Evolutionary conservation across 306 rosid genomes (phyloP).

Genomic region (Ammopiptanthus mongolicus): DNA sequence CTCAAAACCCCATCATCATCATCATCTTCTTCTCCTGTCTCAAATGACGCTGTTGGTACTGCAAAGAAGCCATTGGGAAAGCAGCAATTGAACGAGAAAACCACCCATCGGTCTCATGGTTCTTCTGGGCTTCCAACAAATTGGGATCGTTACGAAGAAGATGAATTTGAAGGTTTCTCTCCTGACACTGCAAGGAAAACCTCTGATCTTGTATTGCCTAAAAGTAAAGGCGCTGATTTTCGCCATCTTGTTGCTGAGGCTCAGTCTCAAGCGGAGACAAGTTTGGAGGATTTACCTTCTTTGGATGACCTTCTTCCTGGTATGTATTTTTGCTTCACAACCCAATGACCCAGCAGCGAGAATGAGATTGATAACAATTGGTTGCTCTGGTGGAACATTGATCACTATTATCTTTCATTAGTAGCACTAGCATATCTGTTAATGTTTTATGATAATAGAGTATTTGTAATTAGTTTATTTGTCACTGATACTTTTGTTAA

Average conservation of each 20-base stretch:
- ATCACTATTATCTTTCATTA: background rate
- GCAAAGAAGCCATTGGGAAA: slow-evolving; percentile 32
- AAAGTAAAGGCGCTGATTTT: slow-evolving; percentile 80
- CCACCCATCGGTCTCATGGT: slow-evolving; percentile 17
- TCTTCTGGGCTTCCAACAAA: slow-evolving; percentile 52
- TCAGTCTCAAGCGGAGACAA: slow-evolving; percentile 36
- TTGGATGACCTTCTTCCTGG: slow-evolving; percentile 55
- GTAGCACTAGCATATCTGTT: background rate
- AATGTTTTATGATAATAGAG: background rate
- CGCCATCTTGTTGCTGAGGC: slow-evolving; percentile 68
- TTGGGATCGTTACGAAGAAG: slow-evolving; percentile 77
- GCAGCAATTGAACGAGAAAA: slow-evolving; percentile 39
- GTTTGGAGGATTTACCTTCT: slow-evolving; percentile 35
- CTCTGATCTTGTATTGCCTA: slow-evolving; percentile 47
- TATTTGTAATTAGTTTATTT: background rate
- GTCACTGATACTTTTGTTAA: background rate
- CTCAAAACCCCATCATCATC: slow-evolving; percentile 35
- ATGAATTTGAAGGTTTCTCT: slow-evolving; percentile 23
- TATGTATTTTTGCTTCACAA: slow-evolving; percentile 22
- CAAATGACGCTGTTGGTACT: slow-evolving; percentile 18
- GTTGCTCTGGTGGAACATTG: background rate
- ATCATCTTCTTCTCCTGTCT: background rate
- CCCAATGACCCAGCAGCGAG: background rate
- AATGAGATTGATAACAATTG: background rate
- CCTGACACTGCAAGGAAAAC: slow-evolving; percentile 16